A percentile compares a stretch with the other conserved stretches of the same genome.
Evolutionary conservation across 306 rosid species (phyloP).

Genomic region (Nissolia schottii): DNA sequence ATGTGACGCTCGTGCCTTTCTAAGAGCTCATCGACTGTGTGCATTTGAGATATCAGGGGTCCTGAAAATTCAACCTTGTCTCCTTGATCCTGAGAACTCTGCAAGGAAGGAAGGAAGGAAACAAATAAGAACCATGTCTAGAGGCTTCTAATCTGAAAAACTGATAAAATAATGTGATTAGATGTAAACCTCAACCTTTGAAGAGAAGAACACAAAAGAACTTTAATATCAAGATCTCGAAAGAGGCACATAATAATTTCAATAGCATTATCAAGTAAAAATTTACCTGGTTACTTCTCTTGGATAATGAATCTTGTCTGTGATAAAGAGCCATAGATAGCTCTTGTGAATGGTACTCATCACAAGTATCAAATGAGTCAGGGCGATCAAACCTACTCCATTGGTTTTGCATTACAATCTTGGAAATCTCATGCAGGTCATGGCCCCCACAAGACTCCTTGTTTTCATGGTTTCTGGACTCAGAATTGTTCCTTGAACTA

Average conservation of each 20-base stretch:
- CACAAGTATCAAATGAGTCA: conserved; percentile 90
- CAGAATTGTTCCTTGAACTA: conserved; percentile 48
- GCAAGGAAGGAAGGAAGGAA: conserved; percentile 23
- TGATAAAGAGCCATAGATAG: conserved; percentile 63
- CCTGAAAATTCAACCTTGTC: conserved; percentile 95
- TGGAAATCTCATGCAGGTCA: conserved; percentile 59
- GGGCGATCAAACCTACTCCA: conserved; percentile 93
- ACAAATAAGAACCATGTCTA: conserved; percentile 1
- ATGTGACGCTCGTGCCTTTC: conserved; percentile 91
- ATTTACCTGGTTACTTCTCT: conserved; percentile 77
- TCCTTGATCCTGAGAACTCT: conserved; percentile 74
- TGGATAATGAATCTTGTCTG: conserved; percentile 63
- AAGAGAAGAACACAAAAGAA: no score
- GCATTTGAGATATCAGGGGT: conserved; percentile 79
- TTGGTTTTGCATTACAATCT: conserved; percentile 66
- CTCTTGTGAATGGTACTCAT: conserved; percentile 89
- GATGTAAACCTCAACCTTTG: no score
- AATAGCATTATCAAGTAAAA: conserved; percentile 1
- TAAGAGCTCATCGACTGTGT: conserved; percentile 84
- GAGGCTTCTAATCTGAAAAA: no score
- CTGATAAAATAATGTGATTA: no score
- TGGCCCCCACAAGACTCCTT: conserved; percentile 47
- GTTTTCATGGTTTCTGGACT: conserved; percentile 53
- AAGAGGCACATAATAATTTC: background rate
- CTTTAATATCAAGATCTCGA: background rate